phyloP scores from a whole-genome alignment of 2,329 filamentous ascomycete genomes.

The Incumbomyces lentus region DNA sequence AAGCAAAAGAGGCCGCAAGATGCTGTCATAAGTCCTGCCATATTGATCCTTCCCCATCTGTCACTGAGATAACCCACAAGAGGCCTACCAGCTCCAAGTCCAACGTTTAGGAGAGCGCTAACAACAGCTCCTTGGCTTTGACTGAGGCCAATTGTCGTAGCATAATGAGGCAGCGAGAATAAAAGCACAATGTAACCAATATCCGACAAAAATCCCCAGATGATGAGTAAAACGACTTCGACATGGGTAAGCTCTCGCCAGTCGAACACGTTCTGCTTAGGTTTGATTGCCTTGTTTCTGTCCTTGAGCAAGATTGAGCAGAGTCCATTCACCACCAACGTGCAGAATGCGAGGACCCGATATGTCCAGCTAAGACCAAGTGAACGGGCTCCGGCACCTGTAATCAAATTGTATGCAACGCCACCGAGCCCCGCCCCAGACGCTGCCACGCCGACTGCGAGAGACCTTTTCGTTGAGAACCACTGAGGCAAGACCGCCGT shows the following conservation, averaged over 20 bases:
- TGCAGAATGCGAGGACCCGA: slow-evolving; percentile 5
- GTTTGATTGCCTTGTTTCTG: slow-evolving; percentile 20
- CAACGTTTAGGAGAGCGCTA: slow-evolving; percentile 38
- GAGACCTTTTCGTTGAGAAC: slow-evolving; percentile 47
- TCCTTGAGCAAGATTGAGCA: slow-evolving; percentile 23
- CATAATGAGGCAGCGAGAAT: slow-evolving; percentile 39
- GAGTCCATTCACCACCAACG: slow-evolving; percentile 4
- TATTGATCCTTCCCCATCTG: slow-evolving; percentile 33
- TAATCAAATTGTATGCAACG: slow-evolving; percentile 47
- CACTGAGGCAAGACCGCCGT: slow-evolving; percentile 51
- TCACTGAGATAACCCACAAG: slow-evolving; percentile 38
- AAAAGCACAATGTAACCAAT: slow-evolving; percentile 39
- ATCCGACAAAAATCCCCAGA: slow-evolving; percentile 37
- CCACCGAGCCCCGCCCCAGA: slow-evolving; percentile 52
- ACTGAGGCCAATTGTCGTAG: slow-evolving; percentile 32
- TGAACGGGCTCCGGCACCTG: slow-evolving; percentile 46
- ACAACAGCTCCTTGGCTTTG: slow-evolving; percentile 31
- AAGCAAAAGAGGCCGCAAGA: slow-evolving; percentile 30
- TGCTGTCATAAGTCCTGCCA: slow-evolving; percentile 31
- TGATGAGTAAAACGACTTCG: slow-evolving; percentile 20
- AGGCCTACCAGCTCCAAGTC: slow-evolving; percentile 38
- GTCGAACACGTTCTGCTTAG: slow-evolving; percentile 20
- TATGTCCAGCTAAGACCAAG: slow-evolving; percentile 31
- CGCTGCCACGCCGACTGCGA: slow-evolving; percentile 51
- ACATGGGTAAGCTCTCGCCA: slow-evolving; percentile 14